These are phyloP conservation scores for Mentha longifolia DNA, from an alignment of 257 asterid species.

Conservation along the genomic window DNA sequence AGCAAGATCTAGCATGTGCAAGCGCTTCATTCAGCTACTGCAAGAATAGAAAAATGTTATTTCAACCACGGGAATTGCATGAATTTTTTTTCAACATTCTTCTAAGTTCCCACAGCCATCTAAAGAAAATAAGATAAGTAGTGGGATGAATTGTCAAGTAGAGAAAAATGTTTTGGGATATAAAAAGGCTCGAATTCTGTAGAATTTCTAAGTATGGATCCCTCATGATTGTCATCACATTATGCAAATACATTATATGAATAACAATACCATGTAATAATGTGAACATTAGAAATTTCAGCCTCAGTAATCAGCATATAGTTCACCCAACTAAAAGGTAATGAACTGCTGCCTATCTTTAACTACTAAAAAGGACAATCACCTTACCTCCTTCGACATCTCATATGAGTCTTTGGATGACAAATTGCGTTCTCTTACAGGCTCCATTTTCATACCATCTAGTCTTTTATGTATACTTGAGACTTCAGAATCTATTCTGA, in stretches of 20 bases:
- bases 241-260: conserved; percentile 15
- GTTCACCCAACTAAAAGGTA: conserved; percentile 9
- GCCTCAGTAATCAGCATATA: conserved; percentile 14
- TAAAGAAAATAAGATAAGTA: conserved; percentile 22
- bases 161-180: conserved; percentile 1
- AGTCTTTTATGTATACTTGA: conserved; percentile 67
- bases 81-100: conserved; percentile 19
- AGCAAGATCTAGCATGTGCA: conserved; percentile 59
- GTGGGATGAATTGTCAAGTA: neutral
- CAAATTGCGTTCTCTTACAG: conserved; percentile 44
- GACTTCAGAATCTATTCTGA: conserved; percentile 98
- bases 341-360: conserved; percentile 9
- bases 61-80: conserved; percentile 24
- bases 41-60: conserved; percentile 29
- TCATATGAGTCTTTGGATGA: conserved; percentile 45
- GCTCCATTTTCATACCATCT: conserved; percentile 55
- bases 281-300: neutral
- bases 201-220: conserved; percentile 1
- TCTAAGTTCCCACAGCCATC: conserved; percentile 23
- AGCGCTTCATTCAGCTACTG: conserved; percentile 73
- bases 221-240: conserved; percentile 6
- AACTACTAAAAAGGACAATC: conserved; percentile 11
- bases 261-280: neutral
- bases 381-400: conserved; percentile 69
- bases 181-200: conserved; percentile 1